Evolutionary conservation across 1,284 basidiomycete genomes (phyloP).

Genomic region (Anthracocystis setariae): DNA sequence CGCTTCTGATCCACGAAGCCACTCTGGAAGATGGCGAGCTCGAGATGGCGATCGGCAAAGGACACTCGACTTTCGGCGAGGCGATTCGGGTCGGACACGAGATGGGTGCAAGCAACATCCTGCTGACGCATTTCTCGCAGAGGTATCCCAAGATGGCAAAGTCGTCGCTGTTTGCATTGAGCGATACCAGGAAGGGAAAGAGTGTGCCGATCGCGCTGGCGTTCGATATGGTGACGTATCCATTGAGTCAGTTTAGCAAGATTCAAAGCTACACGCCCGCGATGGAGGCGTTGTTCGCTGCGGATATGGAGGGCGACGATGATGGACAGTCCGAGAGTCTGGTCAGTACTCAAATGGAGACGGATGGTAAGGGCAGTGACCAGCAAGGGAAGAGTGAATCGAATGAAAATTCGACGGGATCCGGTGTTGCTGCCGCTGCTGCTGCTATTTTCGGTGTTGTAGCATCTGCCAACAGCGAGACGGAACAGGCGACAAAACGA

Average conservation of each 20-base stretch:
- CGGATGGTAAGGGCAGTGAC: not conserved
- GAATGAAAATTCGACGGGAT: constrained; percentile 4
- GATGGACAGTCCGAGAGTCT: constrained; percentile 43
- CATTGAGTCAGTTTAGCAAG: constrained; percentile 82
- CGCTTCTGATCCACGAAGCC: constrained; percentile 91
- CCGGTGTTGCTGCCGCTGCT: constrained; percentile 5
- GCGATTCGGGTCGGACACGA: constrained; percentile 79
- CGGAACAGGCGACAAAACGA: not conserved
- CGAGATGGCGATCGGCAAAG: constrained; percentile 78
- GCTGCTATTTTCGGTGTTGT: constrained; percentile 10
- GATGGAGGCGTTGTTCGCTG: constrained; percentile 76
- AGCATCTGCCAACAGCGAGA: constrained; percentile 1
- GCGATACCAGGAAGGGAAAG: constrained; percentile 5
- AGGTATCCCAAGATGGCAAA: constrained; percentile 88
- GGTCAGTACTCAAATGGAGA: not conserved
- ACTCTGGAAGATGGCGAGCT: constrained; percentile 79
- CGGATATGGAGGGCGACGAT: constrained; percentile 74
- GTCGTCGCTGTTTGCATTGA: constrained; percentile 43
- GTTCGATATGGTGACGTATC: constrained; percentile 81
- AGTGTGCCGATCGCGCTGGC: constrained; percentile 74
- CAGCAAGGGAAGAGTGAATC: not conserved
- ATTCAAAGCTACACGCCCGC: constrained; percentile 78
- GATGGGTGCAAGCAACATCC: constrained; percentile 82
- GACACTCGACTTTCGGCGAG: constrained; percentile 88
- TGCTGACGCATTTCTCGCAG: constrained; percentile 94